Evolutionary conservation across 805 yeast species (phyloP).

Genomic region (Millerago galiae): DNA sequence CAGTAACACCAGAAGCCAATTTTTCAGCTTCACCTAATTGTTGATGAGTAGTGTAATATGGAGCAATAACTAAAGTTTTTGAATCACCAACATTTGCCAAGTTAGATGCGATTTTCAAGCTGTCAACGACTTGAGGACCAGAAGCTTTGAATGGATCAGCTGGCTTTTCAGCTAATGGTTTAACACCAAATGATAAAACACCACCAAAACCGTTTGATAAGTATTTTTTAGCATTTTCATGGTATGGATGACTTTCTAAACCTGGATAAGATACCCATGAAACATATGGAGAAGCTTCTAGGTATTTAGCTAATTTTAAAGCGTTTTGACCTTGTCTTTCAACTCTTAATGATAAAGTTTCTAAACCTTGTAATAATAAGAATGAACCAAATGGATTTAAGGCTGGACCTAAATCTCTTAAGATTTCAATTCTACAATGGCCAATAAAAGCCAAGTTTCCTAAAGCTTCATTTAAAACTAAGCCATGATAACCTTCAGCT

Average conservation of each 20-base stretch:
- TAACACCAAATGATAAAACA: slow-evolving; percentile 84
- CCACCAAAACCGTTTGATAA: slow-evolving; percentile 79
- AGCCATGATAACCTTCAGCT: slow-evolving; percentile 90
- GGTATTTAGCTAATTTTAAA: slow-evolving; percentile 66
- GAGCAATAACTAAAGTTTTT: slow-evolving; percentile 92
- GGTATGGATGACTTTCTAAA: slow-evolving; percentile 67
- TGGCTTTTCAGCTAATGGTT: slow-evolving; percentile 48
- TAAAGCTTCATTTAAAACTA: slow-evolving; percentile 72
- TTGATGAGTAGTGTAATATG: slow-evolving; percentile 93
- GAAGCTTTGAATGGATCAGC: slow-evolving; percentile 62
- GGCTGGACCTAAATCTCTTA: slow-evolving; percentile 90
- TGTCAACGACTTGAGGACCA: slow-evolving; percentile 80
- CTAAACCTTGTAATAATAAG: slow-evolving; percentile 84
- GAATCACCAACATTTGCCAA: slow-evolving; percentile 97
- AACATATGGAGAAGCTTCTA: slow-evolving; percentile 69
- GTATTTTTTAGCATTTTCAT: slow-evolving; percentile 79
- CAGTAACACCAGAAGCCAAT: slow-evolving; percentile 76
- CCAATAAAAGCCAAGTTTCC: slow-evolving; percentile 76
- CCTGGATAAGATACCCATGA: slow-evolving; percentile 93
- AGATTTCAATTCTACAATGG: slow-evolving; percentile 73
- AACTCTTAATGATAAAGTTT: slow-evolving; percentile 87
- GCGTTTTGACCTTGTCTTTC: slow-evolving; percentile 90
- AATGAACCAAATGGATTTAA: slow-evolving; percentile 86
- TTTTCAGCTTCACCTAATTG: slow-evolving; percentile 83
- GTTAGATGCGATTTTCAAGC: slow-evolving; percentile 78